phyloP scores from a whole-genome alignment of 306 rosid genomes.

The Mimosa bimucronata region DNA sequence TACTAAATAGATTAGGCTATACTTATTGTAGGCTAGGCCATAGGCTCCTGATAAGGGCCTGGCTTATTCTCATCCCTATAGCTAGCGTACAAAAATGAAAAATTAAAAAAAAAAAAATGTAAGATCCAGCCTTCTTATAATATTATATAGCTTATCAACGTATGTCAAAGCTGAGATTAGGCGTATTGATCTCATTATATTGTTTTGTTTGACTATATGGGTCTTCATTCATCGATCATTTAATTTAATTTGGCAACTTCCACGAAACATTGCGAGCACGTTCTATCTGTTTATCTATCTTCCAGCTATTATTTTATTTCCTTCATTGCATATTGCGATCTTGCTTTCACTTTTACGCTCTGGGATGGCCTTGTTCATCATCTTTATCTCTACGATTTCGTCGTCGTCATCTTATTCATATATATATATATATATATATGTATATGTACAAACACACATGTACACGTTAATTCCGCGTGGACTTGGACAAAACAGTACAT shows the following conservation, averaged over 20 bases:
- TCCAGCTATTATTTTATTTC: neutral
- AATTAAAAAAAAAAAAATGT: too few species aligned
- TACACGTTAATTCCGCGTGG: neutral
- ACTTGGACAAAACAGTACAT: neutral
- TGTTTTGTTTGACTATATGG: neutral
- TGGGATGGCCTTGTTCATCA: neutral
- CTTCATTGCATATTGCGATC: neutral
- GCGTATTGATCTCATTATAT: neutral
- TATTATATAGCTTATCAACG: neutral
- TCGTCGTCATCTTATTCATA: neutral
- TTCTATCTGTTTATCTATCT: slow-evolving; percentile 10
- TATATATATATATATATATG: too few species aligned
- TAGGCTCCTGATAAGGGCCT: too few species aligned
- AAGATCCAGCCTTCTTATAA: too few species aligned
- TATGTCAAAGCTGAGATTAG: neutral
- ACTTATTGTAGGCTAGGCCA: too few species aligned
- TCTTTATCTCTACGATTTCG: neutral
- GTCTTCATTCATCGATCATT: neutral
- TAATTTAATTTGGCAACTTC: neutral
- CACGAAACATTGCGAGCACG: slow-evolving; percentile 32
- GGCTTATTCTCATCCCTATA: too few species aligned
- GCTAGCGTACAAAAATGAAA: neutral
- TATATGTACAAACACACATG: neutral
- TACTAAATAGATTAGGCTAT: too few species aligned
- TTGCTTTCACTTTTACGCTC: slow-evolving; percentile 3